Evolutionary conservation across 805 yeast genomes (phyloP), one percentile per base, ranked within the genome.

Genomic region (Cyberlindnera subsufficiens): DNA sequence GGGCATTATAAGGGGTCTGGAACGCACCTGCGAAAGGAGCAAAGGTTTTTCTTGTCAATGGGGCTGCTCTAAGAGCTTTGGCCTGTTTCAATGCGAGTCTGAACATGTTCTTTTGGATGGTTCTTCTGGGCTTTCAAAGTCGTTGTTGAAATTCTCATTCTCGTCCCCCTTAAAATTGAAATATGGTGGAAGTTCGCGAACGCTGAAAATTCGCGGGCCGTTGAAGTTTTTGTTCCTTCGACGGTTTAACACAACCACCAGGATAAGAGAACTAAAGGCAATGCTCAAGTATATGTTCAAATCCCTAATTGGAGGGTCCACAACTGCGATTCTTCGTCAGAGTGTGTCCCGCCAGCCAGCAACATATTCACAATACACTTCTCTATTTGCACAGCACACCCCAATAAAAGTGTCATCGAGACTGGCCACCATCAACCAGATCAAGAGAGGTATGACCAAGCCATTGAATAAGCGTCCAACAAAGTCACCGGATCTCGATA

Each of bases 401-500:
- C 52, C 53, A 39, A 38, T 42, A 27, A 51, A 45, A 35, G 46
- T 51, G 33, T 43, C 47, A 19, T 38, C 45, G 15, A 52, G 64
- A 50, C 58, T 52, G 58, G 91, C 89, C 31, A 84, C 95, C 0
- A 68, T 86, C 49, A 86, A 86, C 61, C 96, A 86, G 63, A 75
- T 82, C 43, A 79, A 78, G 56, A 74, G 79, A 55, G 93, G 93
- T 10, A 77, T 79, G 25, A 68, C 63, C 32, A 75, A 75, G 49
- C 82, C 82, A 25, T 65, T 66, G 51, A 68, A 66, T 46, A 64
- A 61, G 37, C 69, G 70, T 52, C 61, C 68, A 6, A 65, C 78
- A 2, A 79, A 77, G 50, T 75, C 96, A 0, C 97, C 97, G 6
- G 95, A 88, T 65, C 76, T 93, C 45, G 82, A 82, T 5, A 63